Percentiles rank a stretch among this genome's conserved stretches.
These are phyloP conservation scores for Incumbomyces lentus DNA, from an alignment of 2,329 filamentous ascomycete genomes.

Conservation along the genomic window DNA sequence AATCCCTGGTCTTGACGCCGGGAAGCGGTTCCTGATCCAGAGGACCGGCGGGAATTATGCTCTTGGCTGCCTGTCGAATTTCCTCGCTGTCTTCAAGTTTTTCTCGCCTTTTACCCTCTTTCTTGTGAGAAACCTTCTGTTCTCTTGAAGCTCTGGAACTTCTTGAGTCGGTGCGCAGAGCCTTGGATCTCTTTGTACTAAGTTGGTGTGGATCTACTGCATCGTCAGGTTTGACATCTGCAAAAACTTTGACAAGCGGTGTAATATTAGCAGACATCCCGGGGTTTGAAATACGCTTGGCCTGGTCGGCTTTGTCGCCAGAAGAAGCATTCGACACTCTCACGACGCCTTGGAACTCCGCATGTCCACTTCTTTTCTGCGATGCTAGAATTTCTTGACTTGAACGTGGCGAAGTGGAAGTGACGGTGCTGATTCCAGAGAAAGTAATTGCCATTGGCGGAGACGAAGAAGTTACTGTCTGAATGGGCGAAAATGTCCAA, in stretches of 20 bases:
- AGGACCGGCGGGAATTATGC: conserved; percentile 2
- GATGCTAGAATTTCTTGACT: not conserved
- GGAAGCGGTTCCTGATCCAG: conserved; percentile 1
- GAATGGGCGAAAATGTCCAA: conserved; percentile 1
- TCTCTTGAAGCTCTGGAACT: not conserved
- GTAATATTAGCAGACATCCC: not conserved
- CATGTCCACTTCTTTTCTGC: not conserved
- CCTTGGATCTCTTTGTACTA: not conserved
- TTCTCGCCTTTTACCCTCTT: not conserved
- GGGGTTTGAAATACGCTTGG: not conserved
- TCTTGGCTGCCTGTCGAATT: not conserved
- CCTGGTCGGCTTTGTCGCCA: not conserved
- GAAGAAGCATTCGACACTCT: not conserved
- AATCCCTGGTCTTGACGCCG: conserved; percentile 15
- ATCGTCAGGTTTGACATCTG: conserved; percentile 2
- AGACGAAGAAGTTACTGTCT: conserved; percentile 1
- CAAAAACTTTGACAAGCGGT: conserved; percentile 3
- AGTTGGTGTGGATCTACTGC: not conserved
- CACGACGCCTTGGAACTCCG: not conserved
- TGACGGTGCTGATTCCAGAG: conserved; percentile 16
- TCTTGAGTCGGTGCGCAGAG: not conserved
- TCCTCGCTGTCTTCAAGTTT: not conserved
- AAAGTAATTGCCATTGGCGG: conserved; percentile 8
- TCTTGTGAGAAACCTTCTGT: not conserved
- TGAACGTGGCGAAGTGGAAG: conserved; percentile 10